Evolutionary conservation across 2,329 filamentous ascomycete genomes (phyloP).

Genomic region (Penicillium griseofulvum): DNA sequence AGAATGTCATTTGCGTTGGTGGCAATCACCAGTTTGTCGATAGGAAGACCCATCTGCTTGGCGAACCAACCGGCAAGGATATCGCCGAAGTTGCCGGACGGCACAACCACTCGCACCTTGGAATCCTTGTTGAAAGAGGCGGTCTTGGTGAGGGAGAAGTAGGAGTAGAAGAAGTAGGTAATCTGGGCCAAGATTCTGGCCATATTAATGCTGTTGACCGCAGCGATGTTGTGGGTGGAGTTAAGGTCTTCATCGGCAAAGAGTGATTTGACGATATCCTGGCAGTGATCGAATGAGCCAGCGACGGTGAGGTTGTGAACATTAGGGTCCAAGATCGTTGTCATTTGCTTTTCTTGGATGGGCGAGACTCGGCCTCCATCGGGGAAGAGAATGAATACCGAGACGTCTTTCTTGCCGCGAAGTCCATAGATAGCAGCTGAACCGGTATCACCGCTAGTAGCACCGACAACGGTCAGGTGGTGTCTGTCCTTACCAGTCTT

Average conservation of each 20-base stretch:
- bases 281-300: conserved; percentile 94
- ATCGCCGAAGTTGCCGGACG: conserved; percentile 95
- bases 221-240: conserved; percentile 75
- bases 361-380: conserved; percentile 76
- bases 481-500: conserved; percentile 59
- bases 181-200: conserved; percentile 94
- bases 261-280: conserved; percentile 91
- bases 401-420: conserved; percentile 93
- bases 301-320: conserved; percentile 89
- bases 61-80: conserved; percentile 89
- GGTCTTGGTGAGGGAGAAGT: conserved; percentile 70
- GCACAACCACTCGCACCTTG: conserved; percentile 76
- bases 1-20: conserved; percentile 99
- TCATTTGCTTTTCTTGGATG: conserved; percentile 97
- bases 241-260: conserved; percentile 87
- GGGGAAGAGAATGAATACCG: conserved; percentile 90
- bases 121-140: conserved; percentile 58
- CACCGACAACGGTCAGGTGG: conserved; percentile 81
- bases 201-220: conserved; percentile 97
- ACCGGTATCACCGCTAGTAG: conserved; percentile 82
- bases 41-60: conserved; percentile 80
- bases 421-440: conserved; percentile 95
- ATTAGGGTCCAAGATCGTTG: conserved; percentile 78
- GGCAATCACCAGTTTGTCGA: conserved; percentile 84
- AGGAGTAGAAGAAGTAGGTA: conserved; percentile 93